Conservation (phyloP, 129 eudicot genomes). For the Artemisia annua region DNA sequence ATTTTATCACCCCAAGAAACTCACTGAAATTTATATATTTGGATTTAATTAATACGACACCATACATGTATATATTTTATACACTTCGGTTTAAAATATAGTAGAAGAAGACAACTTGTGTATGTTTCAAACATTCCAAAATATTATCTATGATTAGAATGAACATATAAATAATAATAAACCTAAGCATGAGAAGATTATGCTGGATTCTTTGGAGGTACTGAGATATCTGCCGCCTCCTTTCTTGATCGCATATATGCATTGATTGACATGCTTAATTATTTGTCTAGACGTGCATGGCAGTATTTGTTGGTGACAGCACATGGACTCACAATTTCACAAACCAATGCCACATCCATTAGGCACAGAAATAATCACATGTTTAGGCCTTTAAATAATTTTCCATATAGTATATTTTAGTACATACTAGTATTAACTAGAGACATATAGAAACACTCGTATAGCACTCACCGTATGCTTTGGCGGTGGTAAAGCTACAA, state of each 20-base stretch:
- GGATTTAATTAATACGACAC: constrained; percentile 22
- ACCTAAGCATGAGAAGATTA: constrained; percentile 21
- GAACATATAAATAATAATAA: background rate
- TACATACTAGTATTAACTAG: too few relatives aligned
- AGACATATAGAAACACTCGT: too few relatives aligned
- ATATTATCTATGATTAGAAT: background rate
- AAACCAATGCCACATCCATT: too few relatives aligned
- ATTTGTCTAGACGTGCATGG: too few relatives aligned
- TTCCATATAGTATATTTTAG: too few relatives aligned
- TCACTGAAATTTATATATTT: constrained; percentile 35
- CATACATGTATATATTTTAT: background rate
- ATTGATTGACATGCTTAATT: too few relatives aligned
- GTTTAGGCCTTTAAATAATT: too few relatives aligned
- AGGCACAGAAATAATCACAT: too few relatives aligned
- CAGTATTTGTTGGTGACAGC: too few relatives aligned
- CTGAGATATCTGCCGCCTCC: constrained; percentile 8
- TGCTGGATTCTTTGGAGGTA: constrained; percentile 7
- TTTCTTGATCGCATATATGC: background rate
- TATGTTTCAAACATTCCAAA: constrained; percentile 18
- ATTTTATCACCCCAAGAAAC: constrained; percentile 38
- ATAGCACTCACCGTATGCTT: too few relatives aligned
- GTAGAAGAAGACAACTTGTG: constrained; percentile 17
- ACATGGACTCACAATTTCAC: too few relatives aligned
- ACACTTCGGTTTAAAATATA: background rate
- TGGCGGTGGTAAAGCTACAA: too few relatives aligned